Evolutionary conservation across 176 grass and related monocot species (phyloP).

Genomic region (Avena insularis): DNA sequence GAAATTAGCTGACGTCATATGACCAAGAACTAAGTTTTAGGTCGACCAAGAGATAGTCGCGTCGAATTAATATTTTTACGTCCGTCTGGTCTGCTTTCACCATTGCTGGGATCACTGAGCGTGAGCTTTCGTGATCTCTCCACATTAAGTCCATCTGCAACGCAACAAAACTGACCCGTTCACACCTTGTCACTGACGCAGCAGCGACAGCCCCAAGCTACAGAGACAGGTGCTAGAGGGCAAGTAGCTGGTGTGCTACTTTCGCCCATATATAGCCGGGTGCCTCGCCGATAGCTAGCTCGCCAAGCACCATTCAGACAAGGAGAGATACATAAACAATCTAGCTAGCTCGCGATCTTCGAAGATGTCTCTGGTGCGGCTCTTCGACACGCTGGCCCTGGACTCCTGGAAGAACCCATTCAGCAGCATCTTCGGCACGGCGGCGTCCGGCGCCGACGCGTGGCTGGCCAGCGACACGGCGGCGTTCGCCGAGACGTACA

Average conservation of each 20-base stretch:
- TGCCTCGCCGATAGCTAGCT: slow-evolving; percentile 19
- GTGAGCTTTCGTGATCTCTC: slow-evolving; percentile 33
- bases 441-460: slow-evolving; percentile 35
- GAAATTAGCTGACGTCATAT: no score
- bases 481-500: slow-evolving; percentile 54
- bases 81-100: neutral
- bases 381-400: slow-evolving; percentile 58
- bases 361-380: slow-evolving; percentile 58
- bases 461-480: slow-evolving; percentile 61
- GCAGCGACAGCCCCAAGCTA: neutral
- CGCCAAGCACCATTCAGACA: neutral
- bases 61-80: neutral
- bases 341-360: slow-evolving; percentile 6
- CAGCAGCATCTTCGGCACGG: slow-evolving; percentile 60
- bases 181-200: neutral
- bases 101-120: neutral
- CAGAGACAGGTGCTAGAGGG: neutral
- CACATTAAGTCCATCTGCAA: neutral
- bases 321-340: neutral
- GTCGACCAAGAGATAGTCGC: no score
- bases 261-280: slow-evolving; percentile 38
- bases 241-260: neutral
- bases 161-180: slow-evolving; percentile 18
- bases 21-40: no score
- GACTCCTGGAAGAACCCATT: slow-evolving; percentile 58